Percentiles rank a stretch among this genome's conserved stretches.
These are phyloP conservation scores for Camelina sativa DNA, from an alignment of 345 rosid genomes.

Conservation along the genomic window DNA sequence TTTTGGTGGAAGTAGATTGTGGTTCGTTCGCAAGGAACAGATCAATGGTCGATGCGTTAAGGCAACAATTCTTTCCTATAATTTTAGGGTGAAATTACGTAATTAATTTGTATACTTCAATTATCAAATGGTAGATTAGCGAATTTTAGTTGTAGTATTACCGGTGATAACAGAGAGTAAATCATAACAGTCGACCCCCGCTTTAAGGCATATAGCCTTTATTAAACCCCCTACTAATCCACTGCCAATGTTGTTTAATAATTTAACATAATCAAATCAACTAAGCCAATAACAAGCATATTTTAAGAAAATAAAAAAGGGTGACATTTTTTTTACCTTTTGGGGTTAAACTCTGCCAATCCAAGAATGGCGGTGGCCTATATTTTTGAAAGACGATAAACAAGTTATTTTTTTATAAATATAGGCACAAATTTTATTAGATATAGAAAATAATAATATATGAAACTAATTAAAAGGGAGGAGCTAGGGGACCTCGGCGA, in stretches of 20 bases:
- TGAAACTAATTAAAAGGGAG: neutral
- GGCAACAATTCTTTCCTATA: conserved; percentile 85
- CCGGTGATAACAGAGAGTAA: conserved; percentile 72
- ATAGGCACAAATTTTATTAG: neutral
- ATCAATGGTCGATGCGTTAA: conserved; percentile 67
- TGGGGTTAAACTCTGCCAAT: conserved; percentile 80
- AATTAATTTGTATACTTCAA: neutral
- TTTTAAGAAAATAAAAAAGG: neutral
- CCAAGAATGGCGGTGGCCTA: conserved; percentile 65
- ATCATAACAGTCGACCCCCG: conserved; percentile 77
- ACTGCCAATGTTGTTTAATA: conserved; percentile 45
- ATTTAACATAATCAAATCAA: conserved; percentile 11
- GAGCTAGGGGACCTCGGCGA: conserved; percentile 67
- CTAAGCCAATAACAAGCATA: neutral
- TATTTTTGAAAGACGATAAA: conserved; percentile 9
- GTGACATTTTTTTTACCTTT: conserved; percentile 57
- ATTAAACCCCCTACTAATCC: conserved; percentile 52
- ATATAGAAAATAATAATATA: no score
- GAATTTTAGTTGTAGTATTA: conserved; percentile 28
- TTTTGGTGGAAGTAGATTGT: conserved; percentile 82
- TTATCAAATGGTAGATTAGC: neutral
- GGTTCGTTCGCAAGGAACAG: conserved; percentile 67
- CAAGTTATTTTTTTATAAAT: conserved; percentile 8
- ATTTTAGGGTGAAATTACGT: neutral
- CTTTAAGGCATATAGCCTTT: conserved; percentile 58